A percentile compares a stretch with the other conserved stretches of the same genome.
These are phyloP conservation scores for Monocercomonoides exilis DNA, from an alignment of 78 protist species.

Conservation along the genomic window DNA sequence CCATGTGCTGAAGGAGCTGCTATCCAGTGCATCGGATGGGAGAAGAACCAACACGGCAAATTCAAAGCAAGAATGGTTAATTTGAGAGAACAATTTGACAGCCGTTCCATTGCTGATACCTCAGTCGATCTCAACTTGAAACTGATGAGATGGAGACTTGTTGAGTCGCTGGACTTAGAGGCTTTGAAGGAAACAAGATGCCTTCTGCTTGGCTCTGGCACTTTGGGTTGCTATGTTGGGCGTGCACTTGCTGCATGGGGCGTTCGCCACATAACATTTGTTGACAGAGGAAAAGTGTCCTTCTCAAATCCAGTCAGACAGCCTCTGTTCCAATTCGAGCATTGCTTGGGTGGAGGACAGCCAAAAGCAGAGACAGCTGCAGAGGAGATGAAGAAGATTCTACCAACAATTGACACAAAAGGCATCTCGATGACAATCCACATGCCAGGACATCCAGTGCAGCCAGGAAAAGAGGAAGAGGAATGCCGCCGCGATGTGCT, in stretches of 20 bases:
- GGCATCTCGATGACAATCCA: conserved; percentile 71
- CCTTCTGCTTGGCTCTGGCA: conserved; percentile 92
- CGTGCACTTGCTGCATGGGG: conserved; percentile 88
- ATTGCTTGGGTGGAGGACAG: conserved; percentile 54
- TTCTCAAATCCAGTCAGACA: conserved; percentile 91
- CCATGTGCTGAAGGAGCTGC: background rate
- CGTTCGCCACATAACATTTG: conserved; percentile 76
- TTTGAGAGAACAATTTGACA: conserved; percentile 46
- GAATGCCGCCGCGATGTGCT: background rate
- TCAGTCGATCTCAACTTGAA: conserved; percentile 71
- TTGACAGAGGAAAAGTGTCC: conserved; percentile 78
- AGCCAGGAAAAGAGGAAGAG: background rate
- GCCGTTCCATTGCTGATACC: conserved; percentile 18
- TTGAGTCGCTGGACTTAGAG: conserved; percentile 79
- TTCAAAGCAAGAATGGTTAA: conserved; percentile 58
- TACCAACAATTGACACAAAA: conserved; percentile 13
- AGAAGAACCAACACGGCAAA: conserved; percentile 52
- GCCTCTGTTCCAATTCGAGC: conserved; percentile 60
- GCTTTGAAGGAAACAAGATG: conserved; percentile 45
- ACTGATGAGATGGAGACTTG: conserved; percentile 93
- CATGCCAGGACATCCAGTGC: conserved; percentile 91
- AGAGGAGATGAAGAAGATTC: conserved; percentile 1
- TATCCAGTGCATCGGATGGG: conserved; percentile 68
- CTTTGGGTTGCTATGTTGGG: conserved; percentile 96
- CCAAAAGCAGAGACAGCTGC: conserved; percentile 86